phyloP scores from a whole-genome alignment of 495 filamentous ascomycete species.

The Ramalina intermedia region DNA sequence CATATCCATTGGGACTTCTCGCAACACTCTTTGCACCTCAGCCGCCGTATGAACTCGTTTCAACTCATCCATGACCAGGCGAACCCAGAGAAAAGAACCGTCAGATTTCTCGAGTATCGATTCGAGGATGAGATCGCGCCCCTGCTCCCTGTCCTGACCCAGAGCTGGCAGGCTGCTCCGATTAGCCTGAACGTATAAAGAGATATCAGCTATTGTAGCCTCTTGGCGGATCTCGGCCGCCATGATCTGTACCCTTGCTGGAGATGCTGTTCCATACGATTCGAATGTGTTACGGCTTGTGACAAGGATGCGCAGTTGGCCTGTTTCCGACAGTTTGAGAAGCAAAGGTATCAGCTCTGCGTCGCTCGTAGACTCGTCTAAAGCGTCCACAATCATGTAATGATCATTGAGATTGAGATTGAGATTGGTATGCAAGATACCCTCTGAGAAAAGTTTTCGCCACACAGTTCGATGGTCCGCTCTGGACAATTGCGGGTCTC shows the following conservation, averaged over 20 bases:
- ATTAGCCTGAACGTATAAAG: constrained; percentile 7
- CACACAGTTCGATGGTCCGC: constrained; percentile 21
- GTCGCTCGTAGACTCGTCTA: constrained; percentile 23
- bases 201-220: constrained; percentile 5
- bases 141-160: constrained; percentile 5
- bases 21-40: constrained; percentile 18
- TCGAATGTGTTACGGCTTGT: constrained; percentile 16
- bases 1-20: constrained; percentile 25
- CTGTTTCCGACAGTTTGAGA: constrained; percentile 9
- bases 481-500: constrained; percentile 13
- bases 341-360: constrained; percentile 18
- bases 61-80: constrained; percentile 21
- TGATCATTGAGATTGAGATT: constrained; percentile 2
- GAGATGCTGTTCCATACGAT: not conserved
- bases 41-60: constrained; percentile 12
- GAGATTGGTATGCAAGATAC: constrained; percentile 15
- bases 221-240: constrained; percentile 4
- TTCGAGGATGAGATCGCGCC: constrained; percentile 6
- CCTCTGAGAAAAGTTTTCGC: constrained; percentile 22
- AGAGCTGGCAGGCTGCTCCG: constrained; percentile 5
- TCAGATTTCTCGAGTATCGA: constrained; percentile 20
- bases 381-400: constrained; percentile 29
- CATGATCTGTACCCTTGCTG: constrained; percentile 6
- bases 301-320: constrained; percentile 20
- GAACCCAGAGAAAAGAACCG: constrained; percentile 26